Evolutionary conservation across 2,329 filamentous ascomycete species (phyloP).

Genomic region (Penicillium sp.): DNA sequence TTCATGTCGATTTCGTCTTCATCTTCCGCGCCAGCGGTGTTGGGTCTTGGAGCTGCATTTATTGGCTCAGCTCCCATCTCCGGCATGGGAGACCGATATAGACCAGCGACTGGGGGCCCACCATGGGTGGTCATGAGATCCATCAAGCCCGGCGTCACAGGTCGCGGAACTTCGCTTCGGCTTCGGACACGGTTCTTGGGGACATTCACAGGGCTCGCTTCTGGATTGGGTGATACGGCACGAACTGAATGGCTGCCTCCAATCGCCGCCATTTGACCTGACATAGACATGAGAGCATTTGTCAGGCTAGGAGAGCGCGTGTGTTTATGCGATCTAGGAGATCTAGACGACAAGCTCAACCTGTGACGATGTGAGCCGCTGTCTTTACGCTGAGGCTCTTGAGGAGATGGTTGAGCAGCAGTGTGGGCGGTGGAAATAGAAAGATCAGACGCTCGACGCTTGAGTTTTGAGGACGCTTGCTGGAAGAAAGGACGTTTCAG

Average conservation of each 20-base stretch:
- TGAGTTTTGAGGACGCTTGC: constrained; percentile 47
- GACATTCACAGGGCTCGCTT: constrained; percentile 45
- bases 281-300: constrained; percentile 46
- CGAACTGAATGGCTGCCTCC: constrained; percentile 58
- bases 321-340: constrained; percentile 29
- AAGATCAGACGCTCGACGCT: constrained; percentile 41
- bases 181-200: constrained; percentile 52
- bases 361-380: constrained; percentile 37
- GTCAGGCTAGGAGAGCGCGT: constrained; percentile 39
- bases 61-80: constrained; percentile 12
- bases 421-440: constrained; percentile 29
- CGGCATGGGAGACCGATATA: constrained; percentile 45
- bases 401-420: constrained; percentile 17
- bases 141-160: constrained; percentile 44
- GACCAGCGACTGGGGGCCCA: constrained; percentile 57
- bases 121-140: constrained; percentile 58
- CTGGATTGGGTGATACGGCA: constrained; percentile 40
- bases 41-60: constrained; percentile 11
- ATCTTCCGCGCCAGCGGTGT: constrained; percentile 41
- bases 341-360: constrained; percentile 36
- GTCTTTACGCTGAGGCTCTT: constrained; percentile 29
- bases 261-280: constrained; percentile 46
- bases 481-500: constrained; percentile 40
- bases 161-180: constrained; percentile 55
- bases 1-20: constrained; percentile 55